These are phyloP conservation scores for Ambrosiella cleistominuta DNA, from an alignment of 2,329 filamentous ascomycete genomes.

Conservation along the genomic window DNA sequence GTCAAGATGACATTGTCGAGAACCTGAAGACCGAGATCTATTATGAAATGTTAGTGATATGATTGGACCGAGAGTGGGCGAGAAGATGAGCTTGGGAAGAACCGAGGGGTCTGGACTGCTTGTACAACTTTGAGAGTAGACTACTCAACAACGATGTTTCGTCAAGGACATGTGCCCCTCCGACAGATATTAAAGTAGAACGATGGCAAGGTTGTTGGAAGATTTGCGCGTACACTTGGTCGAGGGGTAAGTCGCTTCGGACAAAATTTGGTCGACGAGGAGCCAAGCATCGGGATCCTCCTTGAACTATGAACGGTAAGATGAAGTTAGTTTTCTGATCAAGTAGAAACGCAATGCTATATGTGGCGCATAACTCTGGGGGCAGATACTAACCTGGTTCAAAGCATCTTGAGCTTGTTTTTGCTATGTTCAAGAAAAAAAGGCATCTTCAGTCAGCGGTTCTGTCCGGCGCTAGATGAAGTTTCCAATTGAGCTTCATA, in stretches of 20 bases:
- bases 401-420: constrained; percentile 84
- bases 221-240: constrained; percentile 63
- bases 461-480: neutral
- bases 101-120: neutral
- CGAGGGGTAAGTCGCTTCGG: constrained; percentile 81
- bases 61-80: neutral
- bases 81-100: neutral
- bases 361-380: constrained; percentile 9
- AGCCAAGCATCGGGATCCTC: constrained; percentile 98
- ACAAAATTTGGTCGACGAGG: constrained; percentile 89
- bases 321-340: neutral
- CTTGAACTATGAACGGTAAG: constrained; percentile 56
- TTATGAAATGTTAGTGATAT: constrained; percentile 1
- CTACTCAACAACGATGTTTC: neutral
- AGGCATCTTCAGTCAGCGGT: constrained; percentile 9
- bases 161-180: no score
- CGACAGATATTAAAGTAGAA: no score
- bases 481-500: constrained; percentile 1
- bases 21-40: constrained; percentile 86
- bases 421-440: constrained; percentile 43
- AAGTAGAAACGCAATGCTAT: neutral
- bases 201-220: neutral
- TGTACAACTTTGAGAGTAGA: neutral
- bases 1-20: constrained; percentile 98
- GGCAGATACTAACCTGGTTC: constrained; percentile 55